A percentile compares a stretch with the other conserved stretches of the same genome.
Conservation (phyloP, 176 grass and related monocot species). For the Carex cristatella region DNA sequence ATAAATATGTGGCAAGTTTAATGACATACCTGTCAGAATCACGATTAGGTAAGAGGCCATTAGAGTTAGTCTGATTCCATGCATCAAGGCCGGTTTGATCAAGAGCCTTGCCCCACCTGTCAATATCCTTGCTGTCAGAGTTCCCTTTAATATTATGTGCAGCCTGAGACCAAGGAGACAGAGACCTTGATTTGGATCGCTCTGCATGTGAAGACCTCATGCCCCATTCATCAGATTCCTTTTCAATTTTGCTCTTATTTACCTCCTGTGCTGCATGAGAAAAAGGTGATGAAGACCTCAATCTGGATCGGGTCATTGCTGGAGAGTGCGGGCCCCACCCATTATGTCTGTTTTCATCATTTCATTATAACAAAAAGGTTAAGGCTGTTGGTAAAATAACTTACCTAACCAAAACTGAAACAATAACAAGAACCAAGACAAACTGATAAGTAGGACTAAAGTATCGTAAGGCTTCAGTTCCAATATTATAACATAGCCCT, state of each 20-base stretch:
- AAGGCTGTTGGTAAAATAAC: background rate
- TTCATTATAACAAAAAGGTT: background rate
- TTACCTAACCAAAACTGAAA: background rate
- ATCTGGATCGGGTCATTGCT: background rate
- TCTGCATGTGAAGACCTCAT: background rate
- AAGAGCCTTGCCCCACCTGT: background rate
- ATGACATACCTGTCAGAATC: background rate
- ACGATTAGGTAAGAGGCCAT: background rate
- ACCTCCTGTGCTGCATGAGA: background rate
- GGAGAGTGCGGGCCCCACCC: background rate
- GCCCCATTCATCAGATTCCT: constrained; percentile 8
- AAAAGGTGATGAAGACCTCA: background rate
- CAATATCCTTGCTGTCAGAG: background rate
- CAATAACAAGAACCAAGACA: background rate
- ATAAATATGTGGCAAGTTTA: background rate
- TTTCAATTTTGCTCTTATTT: background rate
- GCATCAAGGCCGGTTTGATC: background rate
- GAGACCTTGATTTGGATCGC: background rate
- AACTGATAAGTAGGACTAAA: too few relatives aligned
- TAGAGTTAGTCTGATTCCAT: background rate
- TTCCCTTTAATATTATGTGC: background rate
- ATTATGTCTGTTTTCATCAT: background rate
- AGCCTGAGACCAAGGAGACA: constrained; percentile 5
- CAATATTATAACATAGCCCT: too few relatives aligned
- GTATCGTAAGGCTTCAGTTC: too few relatives aligned